A percentile compares a stretch with the other conserved stretches of the same genome.
Evolutionary conservation across 2,329 filamentous ascomycete species (phyloP).

Genomic region (Periconia sp.): DNA sequence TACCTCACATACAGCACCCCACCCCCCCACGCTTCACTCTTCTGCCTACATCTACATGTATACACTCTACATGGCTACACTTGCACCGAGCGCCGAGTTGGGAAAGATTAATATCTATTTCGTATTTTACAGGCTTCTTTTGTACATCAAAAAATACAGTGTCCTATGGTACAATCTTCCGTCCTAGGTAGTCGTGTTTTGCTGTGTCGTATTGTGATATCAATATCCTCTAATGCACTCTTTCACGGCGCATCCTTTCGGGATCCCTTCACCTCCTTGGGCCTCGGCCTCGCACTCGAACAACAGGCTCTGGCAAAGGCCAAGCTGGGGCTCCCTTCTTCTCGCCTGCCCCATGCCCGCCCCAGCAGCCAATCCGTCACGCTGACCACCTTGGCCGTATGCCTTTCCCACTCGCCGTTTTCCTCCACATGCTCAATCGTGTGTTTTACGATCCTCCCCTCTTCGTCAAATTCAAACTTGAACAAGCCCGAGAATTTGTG

Average conservation of each 20-base stretch:
- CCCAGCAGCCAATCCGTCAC: conserved; percentile 94
- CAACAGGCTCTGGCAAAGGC: conserved; percentile 35
- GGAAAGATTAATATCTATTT: too few relatives aligned
- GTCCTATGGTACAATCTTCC: too few relatives aligned
- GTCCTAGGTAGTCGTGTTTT: background rate
- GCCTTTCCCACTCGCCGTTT: conserved; percentile 78
- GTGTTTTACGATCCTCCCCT: conserved; percentile 82
- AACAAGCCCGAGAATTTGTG: conserved; percentile 90
- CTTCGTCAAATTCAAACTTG: conserved; percentile 89
- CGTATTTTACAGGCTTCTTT: too few relatives aligned
- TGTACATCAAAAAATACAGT: too few relatives aligned
- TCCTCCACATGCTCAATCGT: conserved; percentile 94
- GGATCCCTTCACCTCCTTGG: conserved; percentile 8
- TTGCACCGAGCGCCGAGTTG: too few relatives aligned
- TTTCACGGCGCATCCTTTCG: background rate
- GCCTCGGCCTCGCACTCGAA: conserved; percentile 10
- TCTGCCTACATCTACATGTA: too few relatives aligned
- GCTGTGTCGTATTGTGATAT: background rate
- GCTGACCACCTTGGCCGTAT: conserved; percentile 81
- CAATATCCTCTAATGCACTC: background rate
- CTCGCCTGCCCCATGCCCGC: conserved; percentile 62
- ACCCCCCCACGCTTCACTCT: too few relatives aligned
- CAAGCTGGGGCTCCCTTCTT: conserved; percentile 46
- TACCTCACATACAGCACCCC: background rate
- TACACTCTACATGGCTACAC: too few relatives aligned